Base-by-base conservation (phyloP, 163 green algal genomes). In the Scenedesmus sp. region DNA sequence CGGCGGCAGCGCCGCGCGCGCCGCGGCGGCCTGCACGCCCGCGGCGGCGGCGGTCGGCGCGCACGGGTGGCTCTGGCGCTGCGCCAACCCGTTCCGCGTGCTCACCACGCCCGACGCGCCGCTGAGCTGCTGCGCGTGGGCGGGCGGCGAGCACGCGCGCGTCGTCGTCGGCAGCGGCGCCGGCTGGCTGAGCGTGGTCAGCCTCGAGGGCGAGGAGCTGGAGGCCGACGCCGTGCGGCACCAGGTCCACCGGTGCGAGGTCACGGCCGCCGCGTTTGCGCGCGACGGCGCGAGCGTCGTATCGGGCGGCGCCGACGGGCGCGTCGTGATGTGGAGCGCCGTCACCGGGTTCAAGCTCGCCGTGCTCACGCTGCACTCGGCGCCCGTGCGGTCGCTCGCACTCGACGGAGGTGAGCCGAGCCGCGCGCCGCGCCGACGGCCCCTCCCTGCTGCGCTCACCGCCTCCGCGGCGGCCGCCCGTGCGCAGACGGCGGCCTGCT, bases 331-430 rank as follows among this genome's bases (percentile, higher is more conserved):
- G 50, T 81, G 74, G 74, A 69, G 60, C 31, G 29, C 60, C 28
- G 34, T 75, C 9, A 81, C 74, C 28, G 74, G 74, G 1, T 81
- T 81, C 62, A 67, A 73, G n/a, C 62, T 81, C 22, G 33, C 51
- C 15, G 51, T 67, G 26, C 63, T 63, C 44, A 75, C 62, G 18
- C 62, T 81, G 63, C 74, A 81, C 34, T 20, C 11, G 5, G 51
- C 74, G 7, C 34, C 50, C 11, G 48, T 81, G 2, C 45, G 63
- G 14, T 60, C 29, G 13, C 4, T 81, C 17, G 45, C 39, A 7
- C 75, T 81, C 28, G 60, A 69, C 53, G n/a, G 24, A 51, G 74
- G 74, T 81, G 31, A 4, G 74, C 22, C 20, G 22, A n/a, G n/a
- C n/a, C n/a, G n/a, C n/a, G 6, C 9, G 15, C 17, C 48, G 33